Evolutionary conservation across 2,329 filamentous ascomycete species (phyloP).

Genomic region (Domatiomyces catenatus): DNA sequence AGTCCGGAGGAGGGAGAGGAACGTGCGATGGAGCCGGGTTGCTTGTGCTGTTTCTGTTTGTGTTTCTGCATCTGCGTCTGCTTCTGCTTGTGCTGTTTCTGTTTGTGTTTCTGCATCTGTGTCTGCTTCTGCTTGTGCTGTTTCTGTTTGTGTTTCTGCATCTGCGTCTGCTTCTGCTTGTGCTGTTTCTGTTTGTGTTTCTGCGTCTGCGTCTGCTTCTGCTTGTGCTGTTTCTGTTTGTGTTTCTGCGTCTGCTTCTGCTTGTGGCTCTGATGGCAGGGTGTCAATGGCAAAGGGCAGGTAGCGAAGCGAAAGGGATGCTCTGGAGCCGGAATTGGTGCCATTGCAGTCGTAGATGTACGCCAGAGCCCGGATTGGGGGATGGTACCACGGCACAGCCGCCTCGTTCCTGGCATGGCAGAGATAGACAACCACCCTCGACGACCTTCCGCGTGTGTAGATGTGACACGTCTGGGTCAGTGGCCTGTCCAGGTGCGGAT

Average conservation of each 20-base stretch:
- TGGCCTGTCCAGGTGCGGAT: slow-evolving; percentile 56
- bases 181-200: too few species aligned
- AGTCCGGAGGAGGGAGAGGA: slow-evolving; percentile 24
- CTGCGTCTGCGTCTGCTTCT: too few species aligned
- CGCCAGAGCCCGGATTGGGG: slow-evolving; percentile 55
- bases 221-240: too few species aligned
- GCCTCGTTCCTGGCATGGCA: slow-evolving; percentile 50
- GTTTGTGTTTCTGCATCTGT: too few species aligned
- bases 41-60: too few species aligned
- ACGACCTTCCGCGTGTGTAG: slow-evolving; percentile 26
- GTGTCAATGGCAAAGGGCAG: slow-evolving; percentile 28
- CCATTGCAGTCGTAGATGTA: slow-evolving; percentile 39
- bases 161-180: too few species aligned
- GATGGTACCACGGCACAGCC: slow-evolving; percentile 77
- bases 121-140: too few species aligned
- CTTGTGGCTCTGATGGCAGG: too few species aligned
- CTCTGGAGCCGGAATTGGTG: neutral
- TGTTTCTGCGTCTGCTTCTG: too few species aligned
- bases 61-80: too few species aligned
- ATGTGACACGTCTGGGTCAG: slow-evolving; percentile 73
- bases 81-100: too few species aligned
- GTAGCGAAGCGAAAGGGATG: slow-evolving; percentile 36
- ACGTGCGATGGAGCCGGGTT: slow-evolving; percentile 24
- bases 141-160: too few species aligned
- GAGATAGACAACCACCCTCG: slow-evolving; percentile 54